phyloP scores from a whole-genome alignment of 1,139 yeast species.

The Scheffersomyces parashehatae region DNA sequence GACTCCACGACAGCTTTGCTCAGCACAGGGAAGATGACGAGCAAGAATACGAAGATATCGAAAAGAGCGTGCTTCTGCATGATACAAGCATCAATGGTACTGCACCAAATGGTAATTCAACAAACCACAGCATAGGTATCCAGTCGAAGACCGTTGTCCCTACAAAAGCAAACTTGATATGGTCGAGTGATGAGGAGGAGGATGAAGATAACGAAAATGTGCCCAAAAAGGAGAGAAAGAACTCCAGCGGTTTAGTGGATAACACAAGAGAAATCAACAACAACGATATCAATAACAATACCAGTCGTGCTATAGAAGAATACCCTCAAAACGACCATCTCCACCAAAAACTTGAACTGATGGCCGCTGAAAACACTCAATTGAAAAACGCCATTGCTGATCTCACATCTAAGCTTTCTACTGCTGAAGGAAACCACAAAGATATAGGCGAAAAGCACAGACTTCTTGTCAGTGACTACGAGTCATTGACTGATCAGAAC shows the following conservation, averaged over 20 bases:
- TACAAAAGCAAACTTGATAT: constrained; percentile 71
- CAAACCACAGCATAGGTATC: constrained; percentile 38
- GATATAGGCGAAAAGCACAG: constrained; percentile 18
- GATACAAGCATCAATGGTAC: background rate
- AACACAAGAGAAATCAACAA: constrained; percentile 8
- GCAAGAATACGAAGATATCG: constrained; percentile 5
- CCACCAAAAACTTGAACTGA: constrained; percentile 1
- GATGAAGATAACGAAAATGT: constrained; percentile 35
- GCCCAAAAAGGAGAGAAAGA: constrained; percentile 39
- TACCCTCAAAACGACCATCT: too few species aligned
- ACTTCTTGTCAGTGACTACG: constrained; percentile 25
- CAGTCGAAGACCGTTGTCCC: constrained; percentile 73
- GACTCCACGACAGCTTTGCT: background rate
- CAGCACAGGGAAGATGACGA: background rate
- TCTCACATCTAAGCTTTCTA: constrained; percentile 1
- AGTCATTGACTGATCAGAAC: constrained; percentile 21
- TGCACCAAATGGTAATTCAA: constrained; percentile 1
- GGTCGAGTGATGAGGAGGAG: constrained; percentile 82
- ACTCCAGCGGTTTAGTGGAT: constrained; percentile 31
- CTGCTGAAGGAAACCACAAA: constrained; percentile 15
- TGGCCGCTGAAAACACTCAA: constrained; percentile 2
- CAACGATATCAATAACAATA: background rate
- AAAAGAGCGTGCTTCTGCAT: background rate
- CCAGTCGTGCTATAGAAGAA: background rate
- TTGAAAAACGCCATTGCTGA: constrained; percentile 1